Base-by-base conservation (phyloP, 768 basidiomycete genomes). In the Tylopilus felleus region DNA sequence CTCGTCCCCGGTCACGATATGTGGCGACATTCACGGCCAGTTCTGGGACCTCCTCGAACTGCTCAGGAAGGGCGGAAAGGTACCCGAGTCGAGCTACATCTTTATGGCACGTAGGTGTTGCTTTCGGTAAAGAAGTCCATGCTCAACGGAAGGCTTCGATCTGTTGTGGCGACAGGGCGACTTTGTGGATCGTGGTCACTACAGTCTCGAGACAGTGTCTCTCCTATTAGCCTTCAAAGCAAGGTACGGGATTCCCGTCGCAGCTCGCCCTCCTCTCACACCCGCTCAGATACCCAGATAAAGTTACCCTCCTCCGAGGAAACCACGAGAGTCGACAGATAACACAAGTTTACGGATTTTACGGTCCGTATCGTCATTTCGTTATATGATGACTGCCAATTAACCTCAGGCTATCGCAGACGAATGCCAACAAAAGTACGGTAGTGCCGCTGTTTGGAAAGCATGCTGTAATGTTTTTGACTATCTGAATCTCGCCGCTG, bases 311-410 rank as follows among this genome's bases (percentile, higher is more conserved):
- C 2, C 78, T 98, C 14, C 81, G 96, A 29, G 95, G 96, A 36
- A 98, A 98, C 71, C 96, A 98, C 68, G 96, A 98, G 71, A 94
- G 91, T 63, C 76, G 96, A 58, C 96, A 98, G 71, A 98, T 98
- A 62, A 98, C 96, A 5, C 96, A 98, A 64, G 96, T 94, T 2
- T 98, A 98, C 55, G 96, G 95, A n/a, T 98, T 97, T 70, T 98
- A 97, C 66, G 94, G 94, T 94, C 9, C 16, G 55, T 33, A 9
- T 39, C 27, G 13, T 35, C 46, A 7, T n/a, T 5, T 10, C 28
- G 17, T n/a, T 35, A 16, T 1, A 35, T 23, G 19, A 21, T 23
- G 19, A 19, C 8, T 10, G 2, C 36, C 22, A 28, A 40, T 44
- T 41, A 12, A 56, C 19, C 39, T 9, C 44, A 29, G 43, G 21